Base-by-base conservation (phyloP, 768 basidiomycete species). In the Kondoa subrosea region DNA sequence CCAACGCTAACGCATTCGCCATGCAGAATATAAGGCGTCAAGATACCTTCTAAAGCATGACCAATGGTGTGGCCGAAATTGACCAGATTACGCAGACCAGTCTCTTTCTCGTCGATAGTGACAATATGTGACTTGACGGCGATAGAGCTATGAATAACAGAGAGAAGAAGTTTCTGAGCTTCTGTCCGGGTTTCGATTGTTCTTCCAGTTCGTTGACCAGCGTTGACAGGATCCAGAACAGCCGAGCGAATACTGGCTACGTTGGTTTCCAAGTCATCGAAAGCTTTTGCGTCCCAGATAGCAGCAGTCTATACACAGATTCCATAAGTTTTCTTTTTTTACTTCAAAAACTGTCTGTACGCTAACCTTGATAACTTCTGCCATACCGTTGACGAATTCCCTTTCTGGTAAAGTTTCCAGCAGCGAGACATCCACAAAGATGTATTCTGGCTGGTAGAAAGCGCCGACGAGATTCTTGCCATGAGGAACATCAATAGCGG, bases 31-130 rank as follows among this genome's bases (percentile, higher is more conserved):
- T 85, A 82, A 25, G 93, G 93, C 0, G 93, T 93, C 67, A 97
- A 80, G 50, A 97, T 84, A 4, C 91, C 95, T 78, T 99, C 95
- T 74, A 97, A 92, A 17, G 93, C 95, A 79, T 99, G 95, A 0
- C 95, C 95, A 74, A 99, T 92, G 57, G 88, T 91, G 78, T 99
- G 95, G 0, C 95, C 95, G 75, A 97, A 97, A 78, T 99, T 99
- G 80, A 99, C 93, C 66, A 99, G 85, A 80, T 96, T 96, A 71
- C 95, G 88, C 56, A 99, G 82, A 26, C 95, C 89, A 0, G 91
- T 91, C 79, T 99, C 95, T 75, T 87, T 88, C 77, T 92, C 90
- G 79, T 99, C 95, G 72, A 89, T 83, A 34, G 93, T 92, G 70
- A 97, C 95, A 73, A 97, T 96, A 78, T 96, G 87, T 0, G 95